Base-by-base conservation (phyloP, 164 flowering plant genomes). In the Echeveria elegans region DNA sequence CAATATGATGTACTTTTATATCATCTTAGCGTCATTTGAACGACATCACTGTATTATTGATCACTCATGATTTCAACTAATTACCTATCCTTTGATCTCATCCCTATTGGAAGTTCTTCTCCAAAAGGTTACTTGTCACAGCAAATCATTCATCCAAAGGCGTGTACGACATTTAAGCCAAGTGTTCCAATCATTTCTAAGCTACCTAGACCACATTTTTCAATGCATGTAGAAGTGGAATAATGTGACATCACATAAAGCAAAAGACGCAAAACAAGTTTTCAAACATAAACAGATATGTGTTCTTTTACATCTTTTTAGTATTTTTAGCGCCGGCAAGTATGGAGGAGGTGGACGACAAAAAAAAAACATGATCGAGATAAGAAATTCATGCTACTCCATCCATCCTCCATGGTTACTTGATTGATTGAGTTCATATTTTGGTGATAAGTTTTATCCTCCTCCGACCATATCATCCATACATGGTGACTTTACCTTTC, bases 391-490 rank as follows among this genome's bases (percentile, higher is more conserved):
- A 47, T 47, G 52, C 52, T 11, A 23, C 29, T 53, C 53, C 26
- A 21, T 4, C 9, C 28, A 52, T 52, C 24, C 19, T 52, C 24
- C 19, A 56, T 56, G 32, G n/a, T 56, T 28, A 29, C 11, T 2
- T 28, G 32, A 56, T 56, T 56, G 61, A 56, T 28, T 56, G 16
- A 11, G 1, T 53, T 32, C n/a, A 56, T 15, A 24, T 19, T 23
- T 45, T 16, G 26, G 41, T 53, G 45, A 56, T 28, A 56, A 56
- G 32, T 26, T 56, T 56, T 56, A 56, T 56, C 29, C 61, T 50
- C 56, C 56, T 26, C 32, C 61, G 32, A 29, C 61, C 61, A 56
- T 28, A 56, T 28, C 61, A 26, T 53, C 30, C 59, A 53, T 53
- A 23, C 59, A 53, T 56, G 61, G 61, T 56, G 61, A 23, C 32